Conservation (phyloP, 805 yeast genomes). For the Myxozyma neotropica region DNA sequence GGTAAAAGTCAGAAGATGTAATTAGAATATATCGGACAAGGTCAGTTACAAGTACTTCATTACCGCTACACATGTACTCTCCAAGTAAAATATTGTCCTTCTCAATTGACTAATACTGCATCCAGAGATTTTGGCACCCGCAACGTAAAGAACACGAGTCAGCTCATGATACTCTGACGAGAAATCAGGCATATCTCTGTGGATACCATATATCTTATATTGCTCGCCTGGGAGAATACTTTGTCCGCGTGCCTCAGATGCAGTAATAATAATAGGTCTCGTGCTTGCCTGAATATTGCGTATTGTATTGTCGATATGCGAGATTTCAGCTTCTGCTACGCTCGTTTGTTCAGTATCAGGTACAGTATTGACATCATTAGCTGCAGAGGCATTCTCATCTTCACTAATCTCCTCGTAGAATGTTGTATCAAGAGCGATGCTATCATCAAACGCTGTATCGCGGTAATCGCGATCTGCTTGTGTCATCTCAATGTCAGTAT, state of each 20-base stretch:
- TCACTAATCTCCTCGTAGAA: neutral
- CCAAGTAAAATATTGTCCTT: conserved; percentile 2
- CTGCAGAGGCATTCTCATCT: neutral
- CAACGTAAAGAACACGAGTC: conserved; percentile 16
- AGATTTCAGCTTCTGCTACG: neutral
- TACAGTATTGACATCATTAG: neutral
- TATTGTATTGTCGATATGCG: neutral
- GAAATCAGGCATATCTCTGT: conserved; percentile 18
- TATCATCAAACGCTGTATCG: neutral
- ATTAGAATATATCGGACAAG: too few relatives aligned
- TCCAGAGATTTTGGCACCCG: conserved; percentile 19
- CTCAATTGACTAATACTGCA: conserved; percentile 17
- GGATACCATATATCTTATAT: conserved; percentile 11
- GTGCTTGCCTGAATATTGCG: neutral
- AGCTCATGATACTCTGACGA: conserved; percentile 2
- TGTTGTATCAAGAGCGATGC: neutral
- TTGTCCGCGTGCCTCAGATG: neutral
- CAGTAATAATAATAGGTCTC: neutral
- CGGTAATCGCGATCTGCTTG: conserved; percentile 6
- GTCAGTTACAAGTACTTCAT: neutral
- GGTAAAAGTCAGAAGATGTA: too few relatives aligned
- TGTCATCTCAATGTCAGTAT: neutral
- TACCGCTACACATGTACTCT: neutral
- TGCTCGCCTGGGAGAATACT: neutral
- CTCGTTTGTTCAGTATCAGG: neutral